A percentile compares a stretch with the other conserved stretches of the same genome.
phyloP scores from a whole-genome alignment of 164 flowering plant genomes.

The Aristolochia californica region DNA sequence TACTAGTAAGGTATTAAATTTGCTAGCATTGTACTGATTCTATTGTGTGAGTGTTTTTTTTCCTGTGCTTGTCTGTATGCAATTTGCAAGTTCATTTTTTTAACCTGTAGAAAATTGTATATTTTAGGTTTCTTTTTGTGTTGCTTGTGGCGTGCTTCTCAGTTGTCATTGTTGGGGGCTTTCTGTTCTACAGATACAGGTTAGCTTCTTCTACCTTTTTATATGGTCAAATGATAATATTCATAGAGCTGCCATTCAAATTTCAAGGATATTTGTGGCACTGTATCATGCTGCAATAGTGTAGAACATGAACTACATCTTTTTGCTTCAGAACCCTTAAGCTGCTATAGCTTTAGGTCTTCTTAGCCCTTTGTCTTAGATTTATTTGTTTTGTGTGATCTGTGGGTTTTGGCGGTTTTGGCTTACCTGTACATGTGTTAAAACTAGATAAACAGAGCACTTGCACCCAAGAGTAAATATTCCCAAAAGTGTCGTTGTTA shows the following conservation, averaged over 20 bases:
- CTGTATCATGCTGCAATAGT: background rate
- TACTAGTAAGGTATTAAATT: too few species aligned
- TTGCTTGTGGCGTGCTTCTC: slow-evolving; percentile 82
- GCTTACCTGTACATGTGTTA: too few species aligned
- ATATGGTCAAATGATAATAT: background rate
- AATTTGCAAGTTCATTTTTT: background rate
- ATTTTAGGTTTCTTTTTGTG: slow-evolving; percentile 61
- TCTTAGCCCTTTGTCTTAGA: too few species aligned
- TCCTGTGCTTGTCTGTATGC: background rate
- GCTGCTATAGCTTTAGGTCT: too few species aligned
- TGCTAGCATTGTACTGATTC: too few species aligned
- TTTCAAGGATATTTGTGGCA: background rate
- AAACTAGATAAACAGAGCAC: too few species aligned
- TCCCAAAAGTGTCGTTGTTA: too few species aligned
- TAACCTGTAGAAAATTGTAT: slow-evolving; percentile 5
- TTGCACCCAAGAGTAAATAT: too few species aligned
- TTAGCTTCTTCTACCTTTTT: slow-evolving; percentile 13
- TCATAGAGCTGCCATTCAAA: background rate
- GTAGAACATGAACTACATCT: background rate
- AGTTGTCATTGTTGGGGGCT: slow-evolving; percentile 83
- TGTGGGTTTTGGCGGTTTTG: too few species aligned
- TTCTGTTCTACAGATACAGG: slow-evolving; percentile 87
- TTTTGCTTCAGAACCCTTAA: background rate
- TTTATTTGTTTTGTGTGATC: too few species aligned
- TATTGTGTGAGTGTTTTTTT: too few species aligned